phyloP scores from a whole-genome alignment of 495 filamentous ascomycete genomes.

The Durotheca rogersii region DNA sequence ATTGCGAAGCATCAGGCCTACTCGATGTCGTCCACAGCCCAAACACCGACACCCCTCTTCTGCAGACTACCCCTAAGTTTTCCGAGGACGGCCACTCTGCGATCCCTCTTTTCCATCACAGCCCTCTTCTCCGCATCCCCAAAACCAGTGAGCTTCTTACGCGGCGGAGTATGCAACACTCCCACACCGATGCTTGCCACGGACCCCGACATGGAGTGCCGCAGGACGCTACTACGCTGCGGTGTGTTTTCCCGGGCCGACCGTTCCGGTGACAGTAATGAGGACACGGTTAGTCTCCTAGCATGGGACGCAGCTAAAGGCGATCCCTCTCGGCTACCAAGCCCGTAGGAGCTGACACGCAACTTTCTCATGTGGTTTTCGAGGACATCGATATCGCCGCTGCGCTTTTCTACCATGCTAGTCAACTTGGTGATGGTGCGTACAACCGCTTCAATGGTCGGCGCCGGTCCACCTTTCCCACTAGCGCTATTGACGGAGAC shows the following conservation, averaged over 20 bases:
- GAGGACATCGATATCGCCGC: constrained; percentile 83
- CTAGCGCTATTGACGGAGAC: constrained; percentile 54
- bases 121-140: constrained; percentile 50
- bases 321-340: constrained; percentile 56
- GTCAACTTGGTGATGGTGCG: constrained; percentile 93
- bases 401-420: constrained; percentile 81
- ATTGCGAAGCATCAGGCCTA: constrained; percentile 6
- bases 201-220: constrained; percentile 50
- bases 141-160: constrained; percentile 59
- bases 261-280: constrained; percentile 60
- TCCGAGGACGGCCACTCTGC: constrained; percentile 55
- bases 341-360: constrained; percentile 52
- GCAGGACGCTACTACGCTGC: constrained; percentile 38
- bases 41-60: constrained; percentile 42
- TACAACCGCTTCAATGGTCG: constrained; percentile 87
- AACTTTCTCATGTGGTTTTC: constrained; percentile 80
- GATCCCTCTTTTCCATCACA: constrained; percentile 54
- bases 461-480: constrained; percentile 50
- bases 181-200: constrained; percentile 46
- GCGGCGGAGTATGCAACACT: constrained; percentile 41
- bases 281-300: constrained; percentile 41
- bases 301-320: constrained; percentile 64
- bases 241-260: constrained; percentile 42
- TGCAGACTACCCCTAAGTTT: constrained; percentile 41
- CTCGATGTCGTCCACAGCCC: constrained; percentile 35